Percentiles rank a stretch among this genome's conserved stretches.
Evolutionary conservation across 208 protist species (phyloP).

Genomic region (Sergeia podlipaevii): DNA sequence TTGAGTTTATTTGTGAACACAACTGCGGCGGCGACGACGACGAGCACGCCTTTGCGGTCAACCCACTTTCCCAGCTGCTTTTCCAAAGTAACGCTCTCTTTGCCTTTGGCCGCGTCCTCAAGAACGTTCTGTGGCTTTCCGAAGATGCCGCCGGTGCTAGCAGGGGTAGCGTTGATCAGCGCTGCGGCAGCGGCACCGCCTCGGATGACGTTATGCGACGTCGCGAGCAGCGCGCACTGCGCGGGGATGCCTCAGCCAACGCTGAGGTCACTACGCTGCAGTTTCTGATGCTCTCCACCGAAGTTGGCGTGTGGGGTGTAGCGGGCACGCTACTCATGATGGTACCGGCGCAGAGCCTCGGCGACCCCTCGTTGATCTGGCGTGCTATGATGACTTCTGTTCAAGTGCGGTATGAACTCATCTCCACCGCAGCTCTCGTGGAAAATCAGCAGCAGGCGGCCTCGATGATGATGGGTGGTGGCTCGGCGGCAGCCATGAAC

Average conservation of each 20-base stretch:
- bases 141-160: background rate
- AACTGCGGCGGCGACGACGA: constrained; percentile 51
- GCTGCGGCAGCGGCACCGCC: background rate
- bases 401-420: constrained; percentile 21
- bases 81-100: constrained; percentile 39
- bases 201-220: constrained; percentile 20
- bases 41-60: constrained; percentile 64
- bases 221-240: constrained; percentile 40
- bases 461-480: background rate
- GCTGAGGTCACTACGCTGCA: constrained; percentile 53
- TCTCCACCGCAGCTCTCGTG: constrained; percentile 12
- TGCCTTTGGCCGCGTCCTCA: constrained; percentile 54
- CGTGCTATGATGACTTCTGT: constrained; percentile 43
- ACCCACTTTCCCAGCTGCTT: constrained; percentile 40
- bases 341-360: constrained; percentile 47
- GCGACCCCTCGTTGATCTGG: constrained; percentile 52
- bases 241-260: constrained; percentile 22
- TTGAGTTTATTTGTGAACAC: constrained; percentile 44
- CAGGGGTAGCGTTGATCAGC: background rate
- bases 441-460: background rate
- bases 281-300: constrained; percentile 53
- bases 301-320: constrained; percentile 65
- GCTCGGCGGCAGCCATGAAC: background rate
- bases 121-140: constrained; percentile 56
- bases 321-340: constrained; percentile 70